Percentiles rank a stretch among this genome's conserved stretches.
These are phyloP conservation scores for Mortierella sp. DNA, from an alignment of 371 early-diverging fungal species.

Conservation along the genomic window DNA sequence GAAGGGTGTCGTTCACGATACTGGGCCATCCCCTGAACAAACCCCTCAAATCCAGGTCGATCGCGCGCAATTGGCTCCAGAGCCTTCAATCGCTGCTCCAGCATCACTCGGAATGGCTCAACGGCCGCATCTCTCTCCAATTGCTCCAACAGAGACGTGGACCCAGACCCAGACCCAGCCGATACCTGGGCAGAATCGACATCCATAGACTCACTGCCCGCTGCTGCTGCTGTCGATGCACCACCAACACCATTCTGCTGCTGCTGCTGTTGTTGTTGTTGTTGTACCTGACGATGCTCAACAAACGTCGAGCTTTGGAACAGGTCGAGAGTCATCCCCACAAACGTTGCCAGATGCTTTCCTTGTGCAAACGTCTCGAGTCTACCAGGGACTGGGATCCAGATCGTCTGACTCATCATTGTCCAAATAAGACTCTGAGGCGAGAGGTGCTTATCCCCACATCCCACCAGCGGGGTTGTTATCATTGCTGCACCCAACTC, in stretches of 20 bases:
- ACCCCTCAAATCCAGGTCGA: constrained; percentile 55
- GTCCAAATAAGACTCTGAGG: constrained; percentile 57
- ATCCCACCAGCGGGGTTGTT: constrained; percentile 43
- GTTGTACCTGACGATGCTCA: constrained; percentile 27
- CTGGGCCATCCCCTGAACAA: constrained; percentile 43
- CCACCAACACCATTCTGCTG: neutral
- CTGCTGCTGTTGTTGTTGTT: neutral
- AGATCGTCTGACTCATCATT: constrained; percentile 42
- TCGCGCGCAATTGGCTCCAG: constrained; percentile 40
- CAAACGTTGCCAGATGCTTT: constrained; percentile 42
- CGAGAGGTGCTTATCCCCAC: constrained; percentile 39
- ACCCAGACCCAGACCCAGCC: neutral
- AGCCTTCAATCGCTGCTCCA: constrained; percentile 37
- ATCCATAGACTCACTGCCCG: constrained; percentile 12
- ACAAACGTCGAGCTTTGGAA: constrained; percentile 41
- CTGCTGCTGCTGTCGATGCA: neutral
- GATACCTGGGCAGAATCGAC: neutral
- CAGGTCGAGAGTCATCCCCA: constrained; percentile 46
- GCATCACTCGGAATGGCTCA: constrained; percentile 37
- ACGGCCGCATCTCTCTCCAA: constrained; percentile 45
- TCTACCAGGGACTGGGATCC: constrained; percentile 54
- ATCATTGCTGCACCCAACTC: constrained; percentile 57
- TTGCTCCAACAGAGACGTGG: constrained; percentile 8
- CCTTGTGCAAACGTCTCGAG: constrained; percentile 51
- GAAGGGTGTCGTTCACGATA: constrained; percentile 38